Evolutionary conservation across 2,329 filamentous ascomycete genomes (phyloP), one percentile per base, ranked within the genome.

Genomic region (Diaporthe vexans): DNA sequence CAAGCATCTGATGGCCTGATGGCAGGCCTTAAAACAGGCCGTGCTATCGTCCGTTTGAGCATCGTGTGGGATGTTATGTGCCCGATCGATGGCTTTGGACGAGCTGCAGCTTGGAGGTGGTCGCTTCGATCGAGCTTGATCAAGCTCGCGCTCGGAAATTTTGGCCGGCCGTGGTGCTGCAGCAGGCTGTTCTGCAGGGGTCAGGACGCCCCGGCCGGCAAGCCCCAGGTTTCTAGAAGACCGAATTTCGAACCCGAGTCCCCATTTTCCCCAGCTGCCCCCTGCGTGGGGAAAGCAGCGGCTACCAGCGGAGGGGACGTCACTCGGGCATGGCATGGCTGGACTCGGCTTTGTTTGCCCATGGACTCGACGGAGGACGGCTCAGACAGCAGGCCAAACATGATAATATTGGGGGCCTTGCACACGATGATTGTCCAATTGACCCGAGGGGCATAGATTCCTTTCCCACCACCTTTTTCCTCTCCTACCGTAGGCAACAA

Each of bases 1-100:
- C 88, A 90, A 69, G 84, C 77, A 13, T 86, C 37, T 52, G 63
- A 9, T 26, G 73, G n/a, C 24, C 29, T 51, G 61, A 40, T 46
- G 11, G 35, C 69, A 6, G 70, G 58, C 63, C 71, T 58, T 15
- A 57, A 33, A 1, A 69, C 35, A 26, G 70, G 57, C 46, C 63
- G 51, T 40, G 54, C 29, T 37, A 71, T 33, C n/a, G 65, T 54
- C n/a, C 40, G 59, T 33, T 67, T 54, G 26, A 75, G 65, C 75
- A 76, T 76, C 51, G 65, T 56, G 37, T 37, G 37, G 8, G 26
- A 26, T n/a, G 58, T 40, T 29, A n/a, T n/a, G 21, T 17, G 10
- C 26, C 40, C 17, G 33, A 9, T 15, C 21, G 37, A n/a, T 19
- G 57, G 57, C n/a, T n/a, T 8, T 8, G 40, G 26, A 35, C 21